These are phyloP conservation scores for Mitragyna speciosa DNA, from an alignment of 257 asterid species.

Conservation along the genomic window DNA sequence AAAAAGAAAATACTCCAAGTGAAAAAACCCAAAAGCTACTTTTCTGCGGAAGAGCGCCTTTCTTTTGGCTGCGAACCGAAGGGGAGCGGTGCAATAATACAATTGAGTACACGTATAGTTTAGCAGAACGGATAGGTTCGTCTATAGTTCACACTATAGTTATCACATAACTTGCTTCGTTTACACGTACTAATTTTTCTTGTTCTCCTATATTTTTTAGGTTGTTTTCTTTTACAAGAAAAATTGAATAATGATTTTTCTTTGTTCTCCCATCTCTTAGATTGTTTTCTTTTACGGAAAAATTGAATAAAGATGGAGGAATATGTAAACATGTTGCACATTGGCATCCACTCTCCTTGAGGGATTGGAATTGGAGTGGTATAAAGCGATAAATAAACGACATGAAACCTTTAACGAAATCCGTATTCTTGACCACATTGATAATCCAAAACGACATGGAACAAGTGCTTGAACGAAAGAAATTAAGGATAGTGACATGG, in stretches of 20 bases:
- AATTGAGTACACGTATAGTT: neutral
- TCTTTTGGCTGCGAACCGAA: neutral
- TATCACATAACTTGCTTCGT: neutral
- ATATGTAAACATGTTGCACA: too few species aligned
- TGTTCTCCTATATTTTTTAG: too few species aligned
- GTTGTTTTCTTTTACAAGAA: too few species aligned
- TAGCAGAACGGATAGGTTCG: neutral
- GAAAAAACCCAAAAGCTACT: neutral
- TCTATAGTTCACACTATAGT: neutral
- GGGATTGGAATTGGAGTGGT: neutral
- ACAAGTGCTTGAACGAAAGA: neutral
- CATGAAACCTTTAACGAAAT: constrained; percentile 1
- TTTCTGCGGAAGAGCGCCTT: neutral
- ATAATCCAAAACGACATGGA: neutral
- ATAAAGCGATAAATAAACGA: constrained; percentile 10
- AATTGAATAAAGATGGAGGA: too few species aligned
- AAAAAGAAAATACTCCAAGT: neutral
- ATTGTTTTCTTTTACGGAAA: too few species aligned
- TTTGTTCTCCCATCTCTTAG: too few species aligned
- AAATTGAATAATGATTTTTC: too few species aligned
- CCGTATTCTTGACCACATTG: neutral
- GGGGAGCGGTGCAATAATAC: neutral
- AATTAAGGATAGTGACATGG: neutral
- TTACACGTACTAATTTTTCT: neutral
- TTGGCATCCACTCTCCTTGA: neutral